These are phyloP conservation scores for Aquilaria malaccensis DNA, from an alignment of 345 rosid species.

Conservation along the genomic window DNA sequence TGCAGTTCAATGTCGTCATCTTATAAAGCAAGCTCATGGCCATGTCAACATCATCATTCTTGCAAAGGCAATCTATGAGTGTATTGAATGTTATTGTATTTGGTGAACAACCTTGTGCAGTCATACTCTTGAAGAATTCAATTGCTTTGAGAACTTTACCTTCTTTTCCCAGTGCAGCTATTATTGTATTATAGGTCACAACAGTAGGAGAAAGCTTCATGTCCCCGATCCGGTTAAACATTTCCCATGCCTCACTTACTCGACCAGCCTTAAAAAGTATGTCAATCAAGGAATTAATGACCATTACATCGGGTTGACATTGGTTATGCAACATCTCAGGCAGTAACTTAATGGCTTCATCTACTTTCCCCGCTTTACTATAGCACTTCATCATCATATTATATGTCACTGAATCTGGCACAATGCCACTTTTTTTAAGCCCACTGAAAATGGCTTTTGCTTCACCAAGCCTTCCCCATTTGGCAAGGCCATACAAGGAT, in stretches of 20 bases:
- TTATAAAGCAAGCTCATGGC: slow-evolving; percentile 57
- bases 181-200: slow-evolving; percentile 78
- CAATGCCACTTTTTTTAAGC: slow-evolving; percentile 53
- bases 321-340: slow-evolving; percentile 59
- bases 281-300: slow-evolving; percentile 71
- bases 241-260: slow-evolving; percentile 73
- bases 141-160: slow-evolving; percentile 56
- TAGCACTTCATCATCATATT: slow-evolving; percentile 98
- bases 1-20: slow-evolving; percentile 55
- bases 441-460: slow-evolving; percentile 65
- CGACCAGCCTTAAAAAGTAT: slow-evolving; percentile 70
- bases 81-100: slow-evolving; percentile 79
- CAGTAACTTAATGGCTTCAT: slow-evolving; percentile 67
- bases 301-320: slow-evolving; percentile 75
- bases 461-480: slow-evolving; percentile 55
- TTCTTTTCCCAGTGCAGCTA: slow-evolving; percentile 71
- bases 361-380: slow-evolving; percentile 65
- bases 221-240: slow-evolving; percentile 61
- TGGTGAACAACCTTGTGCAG: slow-evolving; percentile 48
- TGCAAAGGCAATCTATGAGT: slow-evolving; percentile 87
- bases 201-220: slow-evolving; percentile 73
- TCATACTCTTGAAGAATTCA: slow-evolving; percentile 58
- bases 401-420: slow-evolving; percentile 80
- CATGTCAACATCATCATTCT: slow-evolving; percentile 67
- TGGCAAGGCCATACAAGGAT: slow-evolving; percentile 73